Evolutionary conservation across 208 protist species (phyloP).

Genomic region (Leishmania gerbilli): DNA sequence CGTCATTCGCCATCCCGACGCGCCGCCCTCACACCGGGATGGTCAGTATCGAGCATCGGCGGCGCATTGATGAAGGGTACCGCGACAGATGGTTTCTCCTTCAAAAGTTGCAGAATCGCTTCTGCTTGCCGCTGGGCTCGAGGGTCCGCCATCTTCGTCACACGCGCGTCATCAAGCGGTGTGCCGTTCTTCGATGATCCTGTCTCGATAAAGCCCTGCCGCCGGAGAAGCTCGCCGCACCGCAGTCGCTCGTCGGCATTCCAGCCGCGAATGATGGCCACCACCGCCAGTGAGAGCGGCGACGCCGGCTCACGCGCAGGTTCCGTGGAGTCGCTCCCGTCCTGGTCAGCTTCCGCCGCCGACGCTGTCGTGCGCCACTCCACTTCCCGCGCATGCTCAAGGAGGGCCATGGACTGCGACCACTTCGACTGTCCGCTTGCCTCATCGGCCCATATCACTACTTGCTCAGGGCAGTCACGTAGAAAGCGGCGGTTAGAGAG

Average conservation of each 20-base stretch:
- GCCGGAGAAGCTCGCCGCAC: constrained; percentile 23
- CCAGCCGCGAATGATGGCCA: constrained; percentile 15
- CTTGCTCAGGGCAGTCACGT: constrained; percentile 47
- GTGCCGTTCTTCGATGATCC: background rate
- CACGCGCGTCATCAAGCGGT: constrained; percentile 1
- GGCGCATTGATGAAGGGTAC: background rate
- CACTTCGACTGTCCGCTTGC: constrained; percentile 21
- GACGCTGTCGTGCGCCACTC: background rate
- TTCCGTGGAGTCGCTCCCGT: background rate
- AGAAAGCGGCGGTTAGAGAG: constrained; percentile 46
- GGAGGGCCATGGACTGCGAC: constrained; percentile 16
- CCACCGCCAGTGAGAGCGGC: constrained; percentile 13
- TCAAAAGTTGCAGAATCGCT: constrained; percentile 17
- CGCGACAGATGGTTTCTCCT: background rate
- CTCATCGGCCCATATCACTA: constrained; percentile 65
- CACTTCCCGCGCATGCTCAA: constrained; percentile 2
- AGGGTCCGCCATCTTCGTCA: background rate
- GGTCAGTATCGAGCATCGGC: background rate
- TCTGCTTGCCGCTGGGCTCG: constrained; percentile 12
- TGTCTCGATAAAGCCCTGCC: constrained; percentile 16
- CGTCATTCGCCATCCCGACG: background rate
- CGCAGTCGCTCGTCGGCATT: constrained; percentile 27
- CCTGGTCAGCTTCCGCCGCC: background rate
- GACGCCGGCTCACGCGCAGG: background rate
- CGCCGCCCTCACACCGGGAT: background rate